These are phyloP conservation scores for Botrytis pseudocinerea DNA, from an alignment of 2,329 filamentous ascomycete genomes.

Conservation along the genomic window DNA sequence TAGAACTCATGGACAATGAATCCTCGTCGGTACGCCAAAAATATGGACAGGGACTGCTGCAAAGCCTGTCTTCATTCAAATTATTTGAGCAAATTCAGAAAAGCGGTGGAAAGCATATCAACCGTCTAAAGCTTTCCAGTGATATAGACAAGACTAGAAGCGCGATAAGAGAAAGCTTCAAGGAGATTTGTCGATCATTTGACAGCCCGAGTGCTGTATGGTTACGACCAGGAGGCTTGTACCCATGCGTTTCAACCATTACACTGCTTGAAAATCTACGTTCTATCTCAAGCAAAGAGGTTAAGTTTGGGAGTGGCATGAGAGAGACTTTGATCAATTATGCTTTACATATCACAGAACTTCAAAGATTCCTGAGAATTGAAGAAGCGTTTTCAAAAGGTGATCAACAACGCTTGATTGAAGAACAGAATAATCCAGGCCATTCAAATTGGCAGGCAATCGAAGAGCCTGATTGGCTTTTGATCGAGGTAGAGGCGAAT, in stretches of 20 bases:
- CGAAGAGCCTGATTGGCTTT: constrained; percentile 60
- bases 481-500: constrained; percentile 66
- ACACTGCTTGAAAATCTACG: constrained; percentile 48
- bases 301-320: constrained; percentile 41
- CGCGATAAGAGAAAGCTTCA: neutral
- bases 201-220: constrained; percentile 36
- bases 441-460: constrained; percentile 42
- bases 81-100: constrained; percentile 6
- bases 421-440: constrained; percentile 45
- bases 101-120: neutral
- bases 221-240: constrained; percentile 45
- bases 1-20: neutral
- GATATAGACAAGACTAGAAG: constrained; percentile 18
- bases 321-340: constrained; percentile 45
- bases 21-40: constrained; percentile 42
- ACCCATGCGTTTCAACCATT: constrained; percentile 45
- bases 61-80: constrained; percentile 42
- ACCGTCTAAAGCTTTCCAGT: neutral
- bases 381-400: constrained; percentile 41
- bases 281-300: constrained; percentile 34
- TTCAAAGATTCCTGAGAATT: constrained; percentile 49
- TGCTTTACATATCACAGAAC: constrained; percentile 43
- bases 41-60: constrained; percentile 44
- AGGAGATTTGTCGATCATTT: constrained; percentile 23
- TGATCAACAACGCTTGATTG: constrained; percentile 39